Evolutionary conservation across 495 filamentous ascomycete species (phyloP), one percentile per base, ranked within the genome.

Genomic region (Talaromyces nanjingensis): DNA sequence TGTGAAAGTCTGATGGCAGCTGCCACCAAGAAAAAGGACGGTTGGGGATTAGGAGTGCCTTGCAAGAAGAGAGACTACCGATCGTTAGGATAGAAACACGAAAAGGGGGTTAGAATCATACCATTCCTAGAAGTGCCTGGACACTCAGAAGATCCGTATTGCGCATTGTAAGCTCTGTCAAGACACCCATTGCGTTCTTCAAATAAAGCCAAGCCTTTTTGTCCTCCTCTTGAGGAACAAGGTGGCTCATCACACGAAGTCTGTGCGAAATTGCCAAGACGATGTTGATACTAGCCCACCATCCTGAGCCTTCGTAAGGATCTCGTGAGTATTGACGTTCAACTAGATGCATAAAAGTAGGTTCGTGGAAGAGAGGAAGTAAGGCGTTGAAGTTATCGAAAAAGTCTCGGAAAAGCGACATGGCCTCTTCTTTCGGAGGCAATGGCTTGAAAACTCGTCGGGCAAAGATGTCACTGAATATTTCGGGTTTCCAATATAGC

Each of bases 301-400:
- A 98, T 9, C 94, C 94, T 27, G 91, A 94, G 45, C 93, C 92
- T 71, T 93, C 90, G 67, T 96, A 97, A n/a, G 93, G 94, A 69
- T 96, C 88, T 39, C 82, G 77, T 16, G 92, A 93, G 75, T 97
- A 98, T 68, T 98, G 92, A 66, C 88, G 86, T 67, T 97, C 91
- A 22, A 97, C 91, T 14, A 98, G 77, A 70, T 96, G 91, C 90
- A 97, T 97, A 70, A 98, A 98, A 0, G 94, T 97, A 14, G 93
- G 92, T 73, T 97, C 92, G 71, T 98, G 94, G 71, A 96, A 98
- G 3, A 98, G 81, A 53, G 94, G 94, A 72, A 98, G 96, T 84
- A 97, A 91, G 86, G 91, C 92, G 77, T 98, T 98, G 80, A 98
- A 97, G 74, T 97, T 96, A 70, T 93, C 90, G 68, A 98, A 98